Base-by-base conservation (phyloP, 2,329 filamentous ascomycete genomes). In the Amesomyces nigricolor region DNA sequence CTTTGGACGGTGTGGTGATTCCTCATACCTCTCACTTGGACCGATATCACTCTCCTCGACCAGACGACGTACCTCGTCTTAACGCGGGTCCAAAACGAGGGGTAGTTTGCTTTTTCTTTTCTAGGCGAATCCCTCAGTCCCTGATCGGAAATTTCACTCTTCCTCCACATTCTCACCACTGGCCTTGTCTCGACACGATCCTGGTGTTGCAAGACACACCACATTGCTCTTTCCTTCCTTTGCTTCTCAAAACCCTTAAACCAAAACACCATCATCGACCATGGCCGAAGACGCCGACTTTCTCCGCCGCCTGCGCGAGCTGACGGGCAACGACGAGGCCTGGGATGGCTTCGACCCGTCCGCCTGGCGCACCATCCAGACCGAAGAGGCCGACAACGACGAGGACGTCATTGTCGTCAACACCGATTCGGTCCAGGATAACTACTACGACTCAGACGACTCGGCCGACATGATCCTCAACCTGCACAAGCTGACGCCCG, bases 271-370 rank as follows among this genome's bases (percentile, higher is more conserved):
- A 26, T 26, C 22, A 35, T 35, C 9, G 30, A 56, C 37, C n/a
- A 58, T 56, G 57, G 57, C 53, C 1, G 58, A 54, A 32, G 58
- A 61, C 13, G 29, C 37, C 16, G 46, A 60, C 1, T 62, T 61
- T 16, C 39, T 58, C 38, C 22, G 29, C n/a, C 35, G 35, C n/a
- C 44, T 64, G 32, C 47, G 37, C 32, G 46, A 42, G 9, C 39
- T 60, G 10, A 58, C 57, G 7, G 54, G 55, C 10, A 40, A 59
- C 1, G 19, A 47, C 5, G 51, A 49, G 1, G 19, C 42, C 14
- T 63, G 57, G 54, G 49, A 60, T 5, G 54, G 44, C n/a, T 62
- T 63, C 11, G 47, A 63, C 26, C 54, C 59, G 16, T 50, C 57
- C 2, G 37, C 42, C 14, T 63, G 61, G 61, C 56, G 55, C 26